Evolutionary conservation across 148 eudicot genomes (phyloP), one percentile per base, ranked within the genome.

Genomic region (Rhododendron griersonianum): DNA sequence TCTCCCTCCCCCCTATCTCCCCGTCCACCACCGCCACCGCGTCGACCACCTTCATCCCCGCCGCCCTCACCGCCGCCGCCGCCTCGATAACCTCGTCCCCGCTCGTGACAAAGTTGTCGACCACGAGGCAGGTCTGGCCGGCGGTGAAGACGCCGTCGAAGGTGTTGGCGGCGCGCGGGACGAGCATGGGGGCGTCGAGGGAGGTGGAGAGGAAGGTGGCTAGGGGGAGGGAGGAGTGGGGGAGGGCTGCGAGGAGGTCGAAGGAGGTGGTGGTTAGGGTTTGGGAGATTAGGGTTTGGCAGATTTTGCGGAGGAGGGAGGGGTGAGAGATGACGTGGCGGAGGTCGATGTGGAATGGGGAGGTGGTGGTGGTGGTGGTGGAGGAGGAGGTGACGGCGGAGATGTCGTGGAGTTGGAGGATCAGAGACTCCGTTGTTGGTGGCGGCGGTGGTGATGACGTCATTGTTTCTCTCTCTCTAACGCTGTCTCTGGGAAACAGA

Each of bases 1-100:
- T 94, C 83, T 94, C 98, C 87, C 96, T 89, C 44, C 98, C 98
- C 15, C 98, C 98, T 81, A 93, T 96, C 85, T 96, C 96, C 88
- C 98, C 89, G 45, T 96, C 98, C 45, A 96, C 94, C 81, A 96
- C 81, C 57, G 94, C 98, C n/a, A 96, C 98, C 5, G 91, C 98
- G 59, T 93, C 98, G 23, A 91, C 90, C 21, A 96, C 98, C 81
- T 14, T 90, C 47, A 96, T 86, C 6, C 98, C 98, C 14, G 86
- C 92, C 2, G 90, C 91, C 5, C 98, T 86, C 63, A 91, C 85
- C 28, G 96, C 96, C 67, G 89, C 91, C 18, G 92, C 96, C 23
- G 98, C 94, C 83, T 96, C 96, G 45, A 96, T 90, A 11, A 94
- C 98, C 48, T 96, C 93, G 19, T 93, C 93, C 13, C 98, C 98